These are phyloP conservation scores for Alternaria postmessia DNA, from an alignment of 2,329 filamentous ascomycete genomes.

Conservation along the genomic window DNA sequence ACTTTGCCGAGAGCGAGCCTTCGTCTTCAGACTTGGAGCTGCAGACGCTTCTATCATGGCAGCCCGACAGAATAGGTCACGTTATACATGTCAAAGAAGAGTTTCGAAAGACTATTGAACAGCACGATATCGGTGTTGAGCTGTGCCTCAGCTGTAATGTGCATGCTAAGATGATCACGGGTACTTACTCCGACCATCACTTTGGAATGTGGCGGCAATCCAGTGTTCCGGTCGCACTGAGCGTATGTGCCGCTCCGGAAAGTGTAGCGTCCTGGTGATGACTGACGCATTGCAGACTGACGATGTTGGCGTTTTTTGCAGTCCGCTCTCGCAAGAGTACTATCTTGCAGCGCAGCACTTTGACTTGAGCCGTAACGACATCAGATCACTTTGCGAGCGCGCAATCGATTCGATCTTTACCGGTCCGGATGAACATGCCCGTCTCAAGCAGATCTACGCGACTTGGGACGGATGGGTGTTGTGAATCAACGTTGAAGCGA, in stretches of 20 bases:
- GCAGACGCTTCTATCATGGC: slow-evolving; percentile 68
- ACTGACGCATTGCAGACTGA: slow-evolving; percentile 68
- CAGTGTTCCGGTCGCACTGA: slow-evolving; percentile 66
- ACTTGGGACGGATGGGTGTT: slow-evolving; percentile 32
- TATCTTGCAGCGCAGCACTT: slow-evolving; percentile 76
- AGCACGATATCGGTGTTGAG: slow-evolving; percentile 70
- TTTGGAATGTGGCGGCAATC: slow-evolving; percentile 75
- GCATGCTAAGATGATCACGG: slow-evolving; percentile 73
- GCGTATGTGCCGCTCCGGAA: slow-evolving; percentile 62
- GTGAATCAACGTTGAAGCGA: background rate
- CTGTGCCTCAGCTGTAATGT: slow-evolving; percentile 85
- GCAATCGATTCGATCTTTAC: slow-evolving; percentile 73
- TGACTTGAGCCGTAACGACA: slow-evolving; percentile 57
- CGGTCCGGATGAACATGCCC: slow-evolving; percentile 66
- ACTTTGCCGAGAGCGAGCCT: slow-evolving; percentile 75
- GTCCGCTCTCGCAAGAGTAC: slow-evolving; percentile 79
- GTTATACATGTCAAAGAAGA: slow-evolving; percentile 75
- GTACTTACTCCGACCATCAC: slow-evolving; percentile 74
- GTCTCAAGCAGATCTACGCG: slow-evolving; percentile 51
- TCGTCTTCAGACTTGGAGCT: slow-evolving; percentile 69
- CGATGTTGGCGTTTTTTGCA: slow-evolving; percentile 83
- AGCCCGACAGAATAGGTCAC: slow-evolving; percentile 76
- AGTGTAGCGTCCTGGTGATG: background rate
- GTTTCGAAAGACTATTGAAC: slow-evolving; percentile 65
- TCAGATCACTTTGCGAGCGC: slow-evolving; percentile 66